phyloP scores from a whole-genome alignment of 371 early-diverging fungal species.

The Mortierella sp. region DNA sequence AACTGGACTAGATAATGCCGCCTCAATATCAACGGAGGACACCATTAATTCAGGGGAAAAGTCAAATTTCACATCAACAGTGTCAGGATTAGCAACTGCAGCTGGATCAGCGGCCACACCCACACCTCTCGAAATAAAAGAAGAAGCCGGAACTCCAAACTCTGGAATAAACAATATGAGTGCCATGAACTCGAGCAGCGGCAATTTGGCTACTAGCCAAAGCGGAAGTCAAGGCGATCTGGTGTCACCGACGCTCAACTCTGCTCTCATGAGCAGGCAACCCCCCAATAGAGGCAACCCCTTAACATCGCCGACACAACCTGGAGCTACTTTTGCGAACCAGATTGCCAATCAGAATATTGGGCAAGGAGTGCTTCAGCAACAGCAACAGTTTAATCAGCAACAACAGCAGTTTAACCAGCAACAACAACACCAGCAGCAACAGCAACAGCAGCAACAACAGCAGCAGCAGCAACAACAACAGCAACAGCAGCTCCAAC shows the following conservation, averaged over 20 bases:
- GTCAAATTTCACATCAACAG: neutral
- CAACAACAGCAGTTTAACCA: constrained; percentile 19
- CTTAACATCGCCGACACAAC: constrained; percentile 34
- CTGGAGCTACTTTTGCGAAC: constrained; percentile 26
- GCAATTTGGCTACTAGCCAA: constrained; percentile 11
- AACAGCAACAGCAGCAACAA: constrained; percentile 19
- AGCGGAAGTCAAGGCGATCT: constrained; percentile 28
- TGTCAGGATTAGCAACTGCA: constrained; percentile 2
- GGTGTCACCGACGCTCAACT: constrained; percentile 45
- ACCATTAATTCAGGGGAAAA: constrained; percentile 5
- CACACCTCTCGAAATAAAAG: constrained; percentile 23
- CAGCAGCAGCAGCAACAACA: constrained; percentile 24
- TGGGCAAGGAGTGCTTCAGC: constrained; percentile 15
- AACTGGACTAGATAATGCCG: constrained; percentile 1
- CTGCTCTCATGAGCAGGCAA: constrained; percentile 33
- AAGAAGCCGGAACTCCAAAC: constrained; percentile 24
- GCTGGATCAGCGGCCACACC: constrained; percentile 4
- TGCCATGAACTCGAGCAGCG: constrained; percentile 2
- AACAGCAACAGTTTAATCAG: constrained; percentile 13
- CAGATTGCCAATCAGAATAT: constrained; percentile 19
- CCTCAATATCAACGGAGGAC: constrained; percentile 1
- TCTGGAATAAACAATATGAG: constrained; percentile 4
- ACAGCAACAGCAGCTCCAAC: constrained; percentile 22
- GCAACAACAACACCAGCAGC: constrained; percentile 14
- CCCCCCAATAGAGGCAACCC: constrained; percentile 42